Evolutionary conservation across 345 rosid genomes (phyloP).

Genomic region (Eutrema yunnanense): DNA sequence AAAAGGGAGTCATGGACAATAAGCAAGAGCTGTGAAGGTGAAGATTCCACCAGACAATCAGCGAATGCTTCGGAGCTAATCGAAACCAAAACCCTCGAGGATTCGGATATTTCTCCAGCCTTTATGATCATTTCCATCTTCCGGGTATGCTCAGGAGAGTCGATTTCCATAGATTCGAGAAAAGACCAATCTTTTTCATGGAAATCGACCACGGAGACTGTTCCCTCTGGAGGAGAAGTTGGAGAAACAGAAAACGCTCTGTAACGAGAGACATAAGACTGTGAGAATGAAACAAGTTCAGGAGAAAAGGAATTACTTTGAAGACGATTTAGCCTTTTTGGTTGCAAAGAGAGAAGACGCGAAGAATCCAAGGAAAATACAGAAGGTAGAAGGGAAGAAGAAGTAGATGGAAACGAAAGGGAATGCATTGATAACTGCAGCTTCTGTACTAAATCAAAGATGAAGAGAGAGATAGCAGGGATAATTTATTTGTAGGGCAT

Average conservation of each 20-base stretch:
- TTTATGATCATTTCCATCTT: constrained; percentile 46
- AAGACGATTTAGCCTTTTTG: constrained; percentile 9
- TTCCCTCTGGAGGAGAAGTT: constrained; percentile 42
- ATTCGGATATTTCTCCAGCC: constrained; percentile 50
- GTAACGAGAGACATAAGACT: constrained; percentile 8
- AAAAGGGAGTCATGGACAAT: constrained; percentile 85
- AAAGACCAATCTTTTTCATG: constrained; percentile 86
- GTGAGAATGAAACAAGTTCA: constrained; percentile 7
- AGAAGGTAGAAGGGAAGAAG: constrained; percentile 13
- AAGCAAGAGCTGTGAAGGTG: constrained; percentile 49
- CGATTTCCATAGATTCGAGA: constrained; percentile 57
- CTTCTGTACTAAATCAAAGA: constrained; percentile 4
- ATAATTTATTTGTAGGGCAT: constrained; percentile 3
- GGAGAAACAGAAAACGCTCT: constrained; percentile 19
- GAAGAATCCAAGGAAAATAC: neutral
- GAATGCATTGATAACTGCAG: constrained; percentile 27
- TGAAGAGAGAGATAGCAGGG: constrained; percentile 19
- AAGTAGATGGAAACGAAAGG: constrained; percentile 16
- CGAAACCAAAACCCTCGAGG: constrained; percentile 74
- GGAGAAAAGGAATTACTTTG: constrained; percentile 11
- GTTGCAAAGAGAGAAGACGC: constrained; percentile 12
- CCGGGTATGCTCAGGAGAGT: constrained; percentile 29
- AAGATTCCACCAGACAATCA: constrained; percentile 55
- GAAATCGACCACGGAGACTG: constrained; percentile 42
- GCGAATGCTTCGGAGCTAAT: constrained; percentile 62